Evolutionary conservation across 805 yeast species (phyloP), one percentile per base, ranked within the genome.

Genomic region (Lipomyces japonicus): DNA sequence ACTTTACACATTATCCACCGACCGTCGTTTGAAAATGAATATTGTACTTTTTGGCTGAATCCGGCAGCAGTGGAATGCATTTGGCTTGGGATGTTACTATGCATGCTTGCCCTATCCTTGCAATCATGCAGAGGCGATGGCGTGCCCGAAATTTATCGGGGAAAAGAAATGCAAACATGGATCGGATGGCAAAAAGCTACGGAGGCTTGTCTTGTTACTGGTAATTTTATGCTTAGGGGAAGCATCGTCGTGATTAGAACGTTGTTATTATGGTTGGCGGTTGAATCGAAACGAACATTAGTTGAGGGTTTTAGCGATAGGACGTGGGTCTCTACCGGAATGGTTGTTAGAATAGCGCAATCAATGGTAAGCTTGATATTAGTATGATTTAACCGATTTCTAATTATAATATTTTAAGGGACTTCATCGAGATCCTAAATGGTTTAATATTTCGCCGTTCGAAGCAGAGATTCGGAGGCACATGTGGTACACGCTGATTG

Each of bases 341-440:
- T 61, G 25, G 37, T 66, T 6, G 53, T 63, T 3, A 59, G 68
- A 7, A 60, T 62, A 6, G 63, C 66, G 2, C 69, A 65, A 50
- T 57, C 64, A 4, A 66, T 66, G 69, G 54, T 50, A 42, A 6
- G 47, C n/a, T 30, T 30, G 1, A 12, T 9, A 3, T 16, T 30
- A 2, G n/a, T 21, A 22, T 12, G 14, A 18, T 12, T 12, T 12
- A 4, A 14, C n/a, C 5, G 18, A 4, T 21, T 19, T 9, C 43
- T 21, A 10, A 26, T 26, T 19, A 45, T 24, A n/a, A 24, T 10
- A 16, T 30, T 18, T 22, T n/a, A n/a, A 50, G 54, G 69, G 69
- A 7, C 51, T 66, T n/a, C 69, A 66, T 45, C 55, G 69, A 19
- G 69, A 66, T 42, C 67, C 69, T 5, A 59, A 60, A 25, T 64